phyloP scores from a whole-genome alignment of 257 asterid genomes.

The Plantago ovata region DNA sequence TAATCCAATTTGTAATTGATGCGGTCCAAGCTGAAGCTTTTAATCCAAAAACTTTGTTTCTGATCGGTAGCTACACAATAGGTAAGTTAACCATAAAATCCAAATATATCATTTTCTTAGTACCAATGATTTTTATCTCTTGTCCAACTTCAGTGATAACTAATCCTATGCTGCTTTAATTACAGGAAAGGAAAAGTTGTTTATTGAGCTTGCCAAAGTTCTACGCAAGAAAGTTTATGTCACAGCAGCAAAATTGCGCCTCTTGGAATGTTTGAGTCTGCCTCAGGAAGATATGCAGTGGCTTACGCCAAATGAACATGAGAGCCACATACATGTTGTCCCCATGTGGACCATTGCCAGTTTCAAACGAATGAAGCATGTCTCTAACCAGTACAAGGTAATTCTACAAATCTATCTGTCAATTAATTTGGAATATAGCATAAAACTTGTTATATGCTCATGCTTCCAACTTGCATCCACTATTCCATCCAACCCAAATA shows the following conservation, averaged over 20 bases:
- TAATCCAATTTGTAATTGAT: conserved; percentile 90
- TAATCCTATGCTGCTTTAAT: conserved; percentile 7
- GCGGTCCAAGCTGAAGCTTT: conserved; percentile 96
- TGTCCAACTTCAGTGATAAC: neutral
- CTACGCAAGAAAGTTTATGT: conserved; percentile 78
- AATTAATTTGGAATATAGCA: too few relatives aligned
- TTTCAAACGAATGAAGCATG: conserved; percentile 73
- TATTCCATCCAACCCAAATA: too few relatives aligned
- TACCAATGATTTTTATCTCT: neutral
- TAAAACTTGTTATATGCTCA: too few relatives aligned
- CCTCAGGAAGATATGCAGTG: conserved; percentile 71
- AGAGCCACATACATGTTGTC: conserved; percentile 92
- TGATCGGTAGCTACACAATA: conserved; percentile 95
- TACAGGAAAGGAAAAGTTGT: conserved; percentile 87
- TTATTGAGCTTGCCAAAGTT: conserved; percentile 79
- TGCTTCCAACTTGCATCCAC: too few relatives aligned
- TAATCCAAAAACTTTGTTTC: conserved; percentile 77
- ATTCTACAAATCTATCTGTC: conserved; percentile 1
- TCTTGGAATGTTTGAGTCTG: conserved; percentile 75
- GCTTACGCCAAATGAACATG: conserved; percentile 76
- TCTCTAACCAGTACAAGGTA: conserved; percentile 75
- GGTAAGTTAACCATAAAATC: conserved; percentile 42
- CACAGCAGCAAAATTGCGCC: conserved; percentile 68
- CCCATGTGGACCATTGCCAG: conserved; percentile 93
- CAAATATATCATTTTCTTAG: neutral